A percentile compares a stretch with the other conserved stretches of the same genome.
Conservation (phyloP, 1,139 yeast species). For the Pichia sp. region DNA sequence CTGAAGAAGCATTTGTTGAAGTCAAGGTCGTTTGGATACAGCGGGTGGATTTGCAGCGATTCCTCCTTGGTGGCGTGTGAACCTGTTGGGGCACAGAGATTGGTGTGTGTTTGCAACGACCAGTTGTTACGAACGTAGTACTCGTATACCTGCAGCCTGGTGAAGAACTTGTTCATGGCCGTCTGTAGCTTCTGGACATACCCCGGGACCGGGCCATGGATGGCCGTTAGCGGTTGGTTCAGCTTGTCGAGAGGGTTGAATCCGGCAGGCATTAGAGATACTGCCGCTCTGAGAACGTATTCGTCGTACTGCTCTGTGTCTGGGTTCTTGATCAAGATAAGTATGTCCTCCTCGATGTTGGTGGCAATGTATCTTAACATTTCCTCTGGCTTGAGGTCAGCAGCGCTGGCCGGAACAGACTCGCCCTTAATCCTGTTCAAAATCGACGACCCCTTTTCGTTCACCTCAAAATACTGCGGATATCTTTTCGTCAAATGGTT, state of each 20-base stretch:
- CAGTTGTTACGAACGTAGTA: background rate
- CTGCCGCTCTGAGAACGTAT: background rate
- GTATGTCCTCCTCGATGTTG: background rate
- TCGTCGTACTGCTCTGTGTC: background rate
- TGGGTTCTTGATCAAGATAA: conserved; percentile 1
- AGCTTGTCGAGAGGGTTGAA: background rate
- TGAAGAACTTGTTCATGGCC: conserved; percentile 1
- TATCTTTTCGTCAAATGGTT: conserved; percentile 40
- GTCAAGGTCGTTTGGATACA: background rate
- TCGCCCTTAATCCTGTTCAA: background rate
- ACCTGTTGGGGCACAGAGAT: background rate
- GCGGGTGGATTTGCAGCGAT: background rate
- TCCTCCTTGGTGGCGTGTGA: background rate
- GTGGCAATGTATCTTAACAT: background rate
- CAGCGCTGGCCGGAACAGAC: background rate
- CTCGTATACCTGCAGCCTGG: background rate
- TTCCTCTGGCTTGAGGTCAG: background rate
- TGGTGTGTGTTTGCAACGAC: background rate
- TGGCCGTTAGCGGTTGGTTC: background rate
- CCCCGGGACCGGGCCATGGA: background rate
- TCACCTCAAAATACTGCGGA: background rate
- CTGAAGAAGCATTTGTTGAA: conserved; percentile 1
- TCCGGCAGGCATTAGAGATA: background rate
- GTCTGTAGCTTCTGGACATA: background rate
- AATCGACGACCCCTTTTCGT: background rate